Conservation (phyloP, 345 rosid genomes). For the Adansonia digitata region DNA sequence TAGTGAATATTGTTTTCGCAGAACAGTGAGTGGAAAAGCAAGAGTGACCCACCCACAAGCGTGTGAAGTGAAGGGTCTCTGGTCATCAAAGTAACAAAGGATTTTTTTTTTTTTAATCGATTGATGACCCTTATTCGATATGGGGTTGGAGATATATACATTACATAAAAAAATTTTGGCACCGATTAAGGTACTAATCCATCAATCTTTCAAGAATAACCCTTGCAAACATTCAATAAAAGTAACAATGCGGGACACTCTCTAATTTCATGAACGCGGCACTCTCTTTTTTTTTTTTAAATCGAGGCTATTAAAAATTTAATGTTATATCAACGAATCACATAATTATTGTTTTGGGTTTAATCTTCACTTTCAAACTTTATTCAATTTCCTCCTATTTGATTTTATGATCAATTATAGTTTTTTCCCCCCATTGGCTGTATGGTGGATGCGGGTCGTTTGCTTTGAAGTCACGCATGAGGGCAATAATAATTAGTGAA, state of each 20-base stretch:
- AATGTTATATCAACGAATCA: not conserved
- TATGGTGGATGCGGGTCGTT: not conserved
- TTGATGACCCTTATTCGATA: not conserved
- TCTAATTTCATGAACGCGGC: not conserved
- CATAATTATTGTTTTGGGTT: not conserved
- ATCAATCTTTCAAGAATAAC: not conserved
- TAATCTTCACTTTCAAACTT: not conserved
- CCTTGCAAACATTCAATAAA: not conserved
- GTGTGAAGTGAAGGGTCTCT: not conserved
- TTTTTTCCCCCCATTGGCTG: not conserved
- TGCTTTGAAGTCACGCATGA: not conserved
- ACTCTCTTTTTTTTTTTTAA: not conserved
- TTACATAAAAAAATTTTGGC: not conserved
- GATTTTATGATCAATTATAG: no score
- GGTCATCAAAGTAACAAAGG: not conserved
- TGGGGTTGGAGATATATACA: not conserved
- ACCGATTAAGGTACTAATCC: slow-evolving; percentile 5
- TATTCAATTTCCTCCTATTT: no score
- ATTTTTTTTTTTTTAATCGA: not conserved
- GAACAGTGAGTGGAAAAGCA: not conserved
- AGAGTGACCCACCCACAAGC: not conserved
- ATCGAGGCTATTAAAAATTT: not conserved
- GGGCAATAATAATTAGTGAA: not conserved
- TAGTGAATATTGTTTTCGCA: not conserved
- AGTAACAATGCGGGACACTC: not conserved